These are phyloP conservation scores for Pterocarpus macrocarpus DNA, from an alignment of 306 rosid species.

Conservation along the genomic window DNA sequence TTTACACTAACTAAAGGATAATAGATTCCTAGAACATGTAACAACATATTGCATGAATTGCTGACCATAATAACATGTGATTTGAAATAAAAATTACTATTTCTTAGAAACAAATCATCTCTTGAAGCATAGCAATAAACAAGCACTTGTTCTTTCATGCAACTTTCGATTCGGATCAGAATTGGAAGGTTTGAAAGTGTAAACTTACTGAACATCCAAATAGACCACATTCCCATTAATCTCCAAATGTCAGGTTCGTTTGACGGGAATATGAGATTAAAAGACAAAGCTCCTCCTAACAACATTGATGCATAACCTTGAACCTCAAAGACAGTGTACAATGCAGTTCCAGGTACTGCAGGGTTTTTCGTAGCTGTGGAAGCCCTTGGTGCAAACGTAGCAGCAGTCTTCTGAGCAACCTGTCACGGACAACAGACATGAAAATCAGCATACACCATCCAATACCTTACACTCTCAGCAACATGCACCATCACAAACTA, in stretches of 20 bases:
- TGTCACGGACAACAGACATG: conserved; percentile 36
- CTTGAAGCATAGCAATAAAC: background rate
- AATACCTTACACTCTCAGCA: conserved; percentile 19
- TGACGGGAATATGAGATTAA: conserved; percentile 91
- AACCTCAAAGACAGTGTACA: conserved; percentile 93
- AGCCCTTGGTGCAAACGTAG: conserved; percentile 99
- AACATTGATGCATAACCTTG: conserved; percentile 91
- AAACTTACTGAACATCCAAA: conserved; percentile 98
- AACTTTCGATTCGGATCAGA: conserved; percentile 17
- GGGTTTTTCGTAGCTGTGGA: conserved; percentile 90
- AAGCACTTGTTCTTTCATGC: conserved; percentile 12
- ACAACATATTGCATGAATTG: conserved; percentile 2
- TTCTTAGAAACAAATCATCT: conserved; percentile 22
- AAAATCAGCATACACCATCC: conserved; percentile 27
- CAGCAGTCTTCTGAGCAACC: conserved; percentile 97
- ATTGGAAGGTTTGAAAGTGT: background rate
- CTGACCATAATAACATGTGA: background rate
- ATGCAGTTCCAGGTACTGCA: conserved; percentile 82
- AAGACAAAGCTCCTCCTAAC: conserved; percentile 90
- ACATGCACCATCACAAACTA: background rate
- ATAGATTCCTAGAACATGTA: conserved; percentile 9
- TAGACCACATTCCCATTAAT: conserved; percentile 99
- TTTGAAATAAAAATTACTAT: conserved; percentile 11
- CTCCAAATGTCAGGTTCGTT: conserved; percentile 97
- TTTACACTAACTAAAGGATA: conserved; percentile 22